phyloP scores from a whole-genome alignment of 768 basidiomycete genomes.

The Russula dissimulans region DNA sequence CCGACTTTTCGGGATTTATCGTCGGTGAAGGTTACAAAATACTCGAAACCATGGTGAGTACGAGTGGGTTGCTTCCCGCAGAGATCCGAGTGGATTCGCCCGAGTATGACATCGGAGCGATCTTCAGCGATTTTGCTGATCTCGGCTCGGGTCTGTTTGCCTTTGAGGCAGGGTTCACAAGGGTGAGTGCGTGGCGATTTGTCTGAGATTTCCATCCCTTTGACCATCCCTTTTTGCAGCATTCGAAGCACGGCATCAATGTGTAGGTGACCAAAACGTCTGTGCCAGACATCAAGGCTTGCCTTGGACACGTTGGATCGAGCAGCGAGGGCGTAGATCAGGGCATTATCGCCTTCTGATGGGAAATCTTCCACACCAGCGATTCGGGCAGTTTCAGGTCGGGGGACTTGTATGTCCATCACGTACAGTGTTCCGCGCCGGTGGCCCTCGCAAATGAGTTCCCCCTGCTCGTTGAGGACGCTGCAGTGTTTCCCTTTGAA shows the following conservation, averaged over 20 bases:
- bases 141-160: constrained; percentile 20
- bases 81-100: constrained; percentile 19
- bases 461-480: no score
- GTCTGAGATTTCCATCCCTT: constrained; percentile 12
- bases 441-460: no score
- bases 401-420: no score
- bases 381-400: no score
- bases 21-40: constrained; percentile 21
- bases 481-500: no score
- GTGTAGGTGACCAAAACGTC: background rate
- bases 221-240: background rate
- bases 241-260: background rate
- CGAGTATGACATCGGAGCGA: background rate
- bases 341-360: no score
- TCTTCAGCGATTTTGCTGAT: constrained; percentile 6
- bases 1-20: constrained; percentile 15
- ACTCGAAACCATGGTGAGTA: constrained; percentile 7
- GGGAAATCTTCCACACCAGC: no score
- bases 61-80: constrained; percentile 20
- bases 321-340: no score
- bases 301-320: no score
- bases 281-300: background rate
- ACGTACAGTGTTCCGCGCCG: no score
- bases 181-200: background rate
- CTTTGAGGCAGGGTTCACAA: constrained; percentile 21